phyloP scores from a whole-genome alignment of 306 rosid species.

The Bauhinia variegata region DNA sequence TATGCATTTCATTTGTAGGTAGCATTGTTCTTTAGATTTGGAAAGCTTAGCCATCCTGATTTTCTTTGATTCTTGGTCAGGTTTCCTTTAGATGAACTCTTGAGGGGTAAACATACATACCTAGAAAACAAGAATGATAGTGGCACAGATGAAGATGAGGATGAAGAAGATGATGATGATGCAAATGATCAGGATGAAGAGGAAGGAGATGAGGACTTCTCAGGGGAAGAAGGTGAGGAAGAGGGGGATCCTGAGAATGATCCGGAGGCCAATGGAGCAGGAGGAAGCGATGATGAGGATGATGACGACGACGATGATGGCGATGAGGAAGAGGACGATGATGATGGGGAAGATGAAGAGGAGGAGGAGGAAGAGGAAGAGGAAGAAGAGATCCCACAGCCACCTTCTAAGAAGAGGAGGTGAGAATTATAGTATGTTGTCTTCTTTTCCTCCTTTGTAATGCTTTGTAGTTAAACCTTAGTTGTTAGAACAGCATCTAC shows the following conservation, averaged over 20 bases:
- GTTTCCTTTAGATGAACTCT: constrained; percentile 64
- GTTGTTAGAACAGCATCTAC: constrained; percentile 44
- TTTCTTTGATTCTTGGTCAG: constrained; percentile 40
- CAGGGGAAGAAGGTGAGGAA: constrained; percentile 66
- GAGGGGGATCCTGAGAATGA: constrained; percentile 60
- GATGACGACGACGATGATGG: constrained; percentile 25
- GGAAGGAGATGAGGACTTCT: constrained; percentile 63
- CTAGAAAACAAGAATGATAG: constrained; percentile 59
- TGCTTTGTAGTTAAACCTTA: constrained; percentile 13
- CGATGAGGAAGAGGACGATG: constrained; percentile 36
- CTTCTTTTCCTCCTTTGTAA: constrained; percentile 26
- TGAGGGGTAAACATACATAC: constrained; percentile 31
- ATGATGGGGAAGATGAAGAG: constrained; percentile 18
- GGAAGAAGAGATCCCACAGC: constrained; percentile 66
- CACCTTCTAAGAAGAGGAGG: constrained; percentile 82
- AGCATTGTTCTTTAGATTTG: not conserved
- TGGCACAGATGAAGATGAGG: constrained; percentile 61
- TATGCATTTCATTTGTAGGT: not conserved
- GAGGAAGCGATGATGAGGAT: constrained; percentile 49
- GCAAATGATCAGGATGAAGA: constrained; percentile 53
- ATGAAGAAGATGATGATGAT: constrained; percentile 41
- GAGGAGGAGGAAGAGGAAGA: constrained; percentile 56
- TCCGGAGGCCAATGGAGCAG: constrained; percentile 63
- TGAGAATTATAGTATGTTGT: constrained; percentile 37
- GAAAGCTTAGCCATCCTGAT: constrained; percentile 10